These are phyloP conservation scores for Heterobasidion occidentale DNA, from an alignment of 1,284 basidiomycete species.

Conservation along the genomic window DNA sequence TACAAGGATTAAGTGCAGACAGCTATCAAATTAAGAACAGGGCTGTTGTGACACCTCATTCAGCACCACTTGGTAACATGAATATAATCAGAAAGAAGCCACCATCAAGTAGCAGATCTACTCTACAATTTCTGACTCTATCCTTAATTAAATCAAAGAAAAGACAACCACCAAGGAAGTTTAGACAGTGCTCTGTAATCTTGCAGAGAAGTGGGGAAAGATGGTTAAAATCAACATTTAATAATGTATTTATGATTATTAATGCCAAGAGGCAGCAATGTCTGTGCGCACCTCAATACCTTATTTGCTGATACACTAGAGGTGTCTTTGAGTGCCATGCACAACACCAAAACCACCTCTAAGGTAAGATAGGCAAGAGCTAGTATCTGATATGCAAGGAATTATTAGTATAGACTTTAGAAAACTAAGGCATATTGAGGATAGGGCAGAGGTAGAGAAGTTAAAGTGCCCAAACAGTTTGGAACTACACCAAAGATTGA, in stretches of 20 bases:
- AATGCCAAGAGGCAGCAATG: slow-evolving; percentile 12
- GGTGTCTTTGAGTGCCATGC: no score
- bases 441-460: no score
- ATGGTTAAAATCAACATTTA: slow-evolving; percentile 14
- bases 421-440: no score
- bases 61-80: neutral
- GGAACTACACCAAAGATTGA: no score
- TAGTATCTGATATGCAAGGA: no score
- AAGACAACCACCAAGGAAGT: slow-evolving; percentile 5
- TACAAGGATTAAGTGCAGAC: no score
- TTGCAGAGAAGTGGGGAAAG: slow-evolving; percentile 8
- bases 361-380: no score
- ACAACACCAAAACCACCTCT: no score
- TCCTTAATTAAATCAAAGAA: slow-evolving; percentile 2
- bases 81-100: slow-evolving; percentile 1
- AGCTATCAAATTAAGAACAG: slow-evolving; percentile 16
- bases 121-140: slow-evolving; percentile 5
- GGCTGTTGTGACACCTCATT: slow-evolving; percentile 17
- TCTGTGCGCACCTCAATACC: slow-evolving; percentile 13
- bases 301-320: neutral
- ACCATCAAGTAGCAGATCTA: slow-evolving; percentile 3
- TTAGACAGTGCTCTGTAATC: slow-evolving; percentile 8
- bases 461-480: no score
- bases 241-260: slow-evolving; percentile 11
- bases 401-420: no score